Percentiles rank a stretch among this genome's conserved stretches.
These are phyloP conservation scores for Piper betle DNA, from an alignment of 164 flowering plant genomes.

Conservation along the genomic window DNA sequence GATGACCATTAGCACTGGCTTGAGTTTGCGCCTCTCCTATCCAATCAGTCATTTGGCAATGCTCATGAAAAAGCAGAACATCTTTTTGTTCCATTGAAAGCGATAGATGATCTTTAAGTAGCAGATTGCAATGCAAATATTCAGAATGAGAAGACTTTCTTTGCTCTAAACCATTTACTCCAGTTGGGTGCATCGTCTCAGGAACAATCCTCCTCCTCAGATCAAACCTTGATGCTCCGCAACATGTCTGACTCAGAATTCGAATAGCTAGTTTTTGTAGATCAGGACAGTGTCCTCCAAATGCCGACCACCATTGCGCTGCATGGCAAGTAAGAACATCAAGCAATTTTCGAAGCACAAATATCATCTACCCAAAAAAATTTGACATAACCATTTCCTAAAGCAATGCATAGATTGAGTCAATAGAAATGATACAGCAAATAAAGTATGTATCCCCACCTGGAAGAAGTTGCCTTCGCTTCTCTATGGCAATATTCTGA, in stretches of 20 bases:
- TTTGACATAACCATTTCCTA: background rate
- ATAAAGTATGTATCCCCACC: conserved; percentile 16
- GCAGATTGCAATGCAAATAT: conserved; percentile 28
- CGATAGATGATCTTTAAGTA: conserved; percentile 11
- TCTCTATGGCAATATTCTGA: conserved; percentile 15
- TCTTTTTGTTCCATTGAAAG: background rate
- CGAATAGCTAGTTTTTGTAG: conserved; percentile 43
- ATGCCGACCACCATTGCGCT: conserved; percentile 58
- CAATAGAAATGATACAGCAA: background rate
- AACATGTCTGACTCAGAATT: conserved; percentile 47
- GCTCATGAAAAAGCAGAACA: conserved; percentile 7
- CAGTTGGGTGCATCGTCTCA: conserved; percentile 27
- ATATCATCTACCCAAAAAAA: too few species aligned
- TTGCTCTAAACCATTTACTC: conserved; percentile 23
- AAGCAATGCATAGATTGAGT: too few species aligned
- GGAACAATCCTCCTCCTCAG: conserved; percentile 30
- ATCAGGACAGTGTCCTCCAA: conserved; percentile 42
- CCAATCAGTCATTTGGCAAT: conserved; percentile 22
- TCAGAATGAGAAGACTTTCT: conserved; percentile 16
- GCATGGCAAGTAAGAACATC: conserved; percentile 12
- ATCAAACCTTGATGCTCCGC: conserved; percentile 28
- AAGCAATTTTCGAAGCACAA: background rate
- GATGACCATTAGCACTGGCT: background rate
- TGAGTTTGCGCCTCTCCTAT: conserved; percentile 9
- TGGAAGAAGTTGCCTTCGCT: conserved; percentile 25